Percentiles rank a stretch among this genome's conserved stretches.
Conservation (phyloP, 139 green algal species). For the Ettlia oleoabundans region DNA sequence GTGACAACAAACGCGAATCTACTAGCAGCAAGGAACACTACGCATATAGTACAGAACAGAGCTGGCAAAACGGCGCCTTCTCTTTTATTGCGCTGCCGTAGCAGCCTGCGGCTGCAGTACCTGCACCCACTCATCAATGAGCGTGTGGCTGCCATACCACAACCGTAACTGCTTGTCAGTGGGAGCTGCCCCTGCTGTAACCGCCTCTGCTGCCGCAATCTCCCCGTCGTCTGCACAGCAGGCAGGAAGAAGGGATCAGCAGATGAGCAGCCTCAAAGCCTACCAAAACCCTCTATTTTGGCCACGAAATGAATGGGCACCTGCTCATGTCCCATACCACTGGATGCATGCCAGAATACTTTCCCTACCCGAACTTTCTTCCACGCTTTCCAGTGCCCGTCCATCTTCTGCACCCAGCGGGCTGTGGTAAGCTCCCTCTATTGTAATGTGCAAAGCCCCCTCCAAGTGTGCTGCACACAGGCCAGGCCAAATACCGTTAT, state of each 20-base stretch:
- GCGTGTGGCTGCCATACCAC: slow-evolving; percentile 18
- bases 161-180: neutral
- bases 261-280: neutral
- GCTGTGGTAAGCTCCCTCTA: slow-evolving; percentile 50
- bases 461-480: slow-evolving; percentile 42
- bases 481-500: neutral
- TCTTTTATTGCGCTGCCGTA: neutral
- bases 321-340: neutral
- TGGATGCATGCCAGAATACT: neutral
- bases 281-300: neutral
- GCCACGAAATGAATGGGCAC: neutral
- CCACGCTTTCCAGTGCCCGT: slow-evolving; percentile 6
- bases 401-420: slow-evolving; percentile 31
- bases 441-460: slow-evolving; percentile 41
- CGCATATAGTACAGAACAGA: too few relatives aligned
- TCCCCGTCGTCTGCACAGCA: slow-evolving; percentile 16
- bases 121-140: slow-evolving; percentile 15
- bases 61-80: too few relatives aligned
- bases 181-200: neutral
- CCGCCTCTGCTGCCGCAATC: neutral
- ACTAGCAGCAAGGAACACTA: too few relatives aligned
- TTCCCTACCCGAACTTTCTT: slow-evolving; percentile 1
- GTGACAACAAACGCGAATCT: too few relatives aligned
- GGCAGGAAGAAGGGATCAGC: neutral
- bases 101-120: neutral